Base-by-base conservation (phyloP, 2,329 filamentous ascomycete genomes). In the Cryoendolithus antarcticus region DNA sequence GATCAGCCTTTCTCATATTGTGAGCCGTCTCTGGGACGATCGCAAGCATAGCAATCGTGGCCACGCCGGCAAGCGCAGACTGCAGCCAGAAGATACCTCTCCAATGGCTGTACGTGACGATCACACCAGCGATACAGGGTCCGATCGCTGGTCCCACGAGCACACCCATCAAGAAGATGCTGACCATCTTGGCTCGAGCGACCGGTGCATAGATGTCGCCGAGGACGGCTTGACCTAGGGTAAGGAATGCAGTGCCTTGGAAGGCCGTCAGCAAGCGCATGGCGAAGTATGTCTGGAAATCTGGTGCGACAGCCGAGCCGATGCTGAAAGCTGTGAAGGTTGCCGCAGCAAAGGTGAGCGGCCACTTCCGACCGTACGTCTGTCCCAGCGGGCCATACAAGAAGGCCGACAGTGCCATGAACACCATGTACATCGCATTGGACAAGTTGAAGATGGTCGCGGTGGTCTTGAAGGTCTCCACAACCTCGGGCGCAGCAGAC, bases 11-110 rank as follows among this genome's bases (percentile, higher is more conserved):
- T 41, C 73, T 72, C 52, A 71, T 75, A 44, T 73, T 69, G 41
- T 80, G 78, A 37, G 82, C 80, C 1, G 82, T 88, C 55, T 88
- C 82, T 0, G 80, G 79, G 8, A 86, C 69, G 9, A 84, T 62
- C 48, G 83, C 75, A 47, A 75, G 70, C 27, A 82, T 70, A 1
- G 78, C 69, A 0, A 77, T 12, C 0, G 70, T 65, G 1, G 74
- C 77, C 0, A 71, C 53, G 2, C 72, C 80, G 0, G 77, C 77
- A 4, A 86, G 66, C 0, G 72, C 81, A 0, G 77, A 75, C 53
- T 86, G 82, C 0, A 88, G 64, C 77, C 80, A 86, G 62, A 86
- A 86, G 39, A 86, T 84, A 32, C 74, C 72, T 11, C 80, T 70
- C 83, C 83, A 89, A 2, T 69, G 72, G 5, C 70, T 67, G 58